Conservation (phyloP, 1,284 basidiomycete species). For the Ganoderma lucidum region DNA sequence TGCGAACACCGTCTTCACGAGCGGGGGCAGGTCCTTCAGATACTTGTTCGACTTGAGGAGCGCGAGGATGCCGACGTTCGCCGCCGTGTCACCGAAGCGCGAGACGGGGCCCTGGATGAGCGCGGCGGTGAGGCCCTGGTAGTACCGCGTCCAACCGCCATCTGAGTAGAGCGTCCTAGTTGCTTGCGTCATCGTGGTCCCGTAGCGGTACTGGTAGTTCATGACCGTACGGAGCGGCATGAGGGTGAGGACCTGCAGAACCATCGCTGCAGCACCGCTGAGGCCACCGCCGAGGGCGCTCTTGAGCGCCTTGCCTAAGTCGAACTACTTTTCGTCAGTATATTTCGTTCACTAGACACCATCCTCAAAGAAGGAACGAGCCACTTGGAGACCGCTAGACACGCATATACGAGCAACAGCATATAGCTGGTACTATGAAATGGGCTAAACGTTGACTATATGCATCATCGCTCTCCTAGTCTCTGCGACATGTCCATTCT, state of each 20-base stretch:
- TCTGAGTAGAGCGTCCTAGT: slow-evolving; percentile 74
- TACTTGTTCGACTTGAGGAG: slow-evolving; percentile 75
- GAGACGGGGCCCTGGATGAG: slow-evolving; percentile 81
- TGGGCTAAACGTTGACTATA: no score
- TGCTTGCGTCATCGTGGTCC: slow-evolving; percentile 74
- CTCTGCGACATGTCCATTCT: not conserved
- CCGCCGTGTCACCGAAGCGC: slow-evolving; percentile 91
- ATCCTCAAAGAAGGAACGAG: no score
- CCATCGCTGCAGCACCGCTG: slow-evolving; percentile 82
- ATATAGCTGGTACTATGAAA: no score
- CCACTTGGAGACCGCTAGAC: no score
- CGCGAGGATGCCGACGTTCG: slow-evolving; percentile 83
- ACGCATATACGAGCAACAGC: no score
- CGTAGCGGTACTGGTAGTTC: slow-evolving; percentile 92
- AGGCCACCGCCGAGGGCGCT: slow-evolving; percentile 86
- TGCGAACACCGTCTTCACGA: slow-evolving; percentile 77
- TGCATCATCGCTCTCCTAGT: no score
- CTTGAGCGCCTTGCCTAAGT: slow-evolving; percentile 76
- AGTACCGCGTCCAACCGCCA: slow-evolving; percentile 84
- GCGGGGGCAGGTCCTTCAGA: slow-evolving; percentile 66
- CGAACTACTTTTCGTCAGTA: slow-evolving; percentile 61
- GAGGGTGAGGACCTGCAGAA: slow-evolving; percentile 85
- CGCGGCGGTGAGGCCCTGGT: slow-evolving; percentile 84
- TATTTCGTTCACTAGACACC: no score
- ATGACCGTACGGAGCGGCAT: slow-evolving; percentile 91